These are phyloP conservation scores for Candida namnaoensis DNA, from an alignment of 805 yeast species.

Conservation along the genomic window DNA sequence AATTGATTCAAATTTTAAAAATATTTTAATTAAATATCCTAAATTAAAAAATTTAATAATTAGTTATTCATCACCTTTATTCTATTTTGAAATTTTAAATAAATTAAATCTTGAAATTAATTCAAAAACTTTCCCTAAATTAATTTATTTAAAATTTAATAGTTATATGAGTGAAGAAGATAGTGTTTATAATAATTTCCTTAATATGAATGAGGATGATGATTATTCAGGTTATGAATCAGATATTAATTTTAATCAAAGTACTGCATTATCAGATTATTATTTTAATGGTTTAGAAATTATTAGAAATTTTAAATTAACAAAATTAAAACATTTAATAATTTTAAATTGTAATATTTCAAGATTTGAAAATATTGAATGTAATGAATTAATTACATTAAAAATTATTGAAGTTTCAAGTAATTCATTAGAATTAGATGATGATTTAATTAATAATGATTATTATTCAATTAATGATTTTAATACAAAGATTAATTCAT, in stretches of 20 bases:
- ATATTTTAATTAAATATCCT: slow-evolving; percentile 4
- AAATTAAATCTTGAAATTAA: slow-evolving; percentile 7
- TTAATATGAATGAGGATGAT: slow-evolving; percentile 18
- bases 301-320: slow-evolving; percentile 8
- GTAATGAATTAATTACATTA: slow-evolving; percentile 6
- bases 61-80: slow-evolving; percentile 16
- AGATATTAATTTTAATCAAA: slow-evolving; percentile 24
- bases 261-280: slow-evolving; percentile 11
- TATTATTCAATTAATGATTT: slow-evolving; percentile 6
- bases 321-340: slow-evolving; percentile 6
- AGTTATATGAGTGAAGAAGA: slow-evolving; percentile 19
- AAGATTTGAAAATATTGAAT: slow-evolving; percentile 7
- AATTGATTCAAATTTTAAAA: slow-evolving; percentile 1
- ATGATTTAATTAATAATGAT: slow-evolving; percentile 12
- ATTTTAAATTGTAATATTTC: slow-evolving; percentile 16
- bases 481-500: not conserved
- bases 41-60: slow-evolving; percentile 7
- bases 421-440: not conserved
- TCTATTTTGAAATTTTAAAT: slow-evolving; percentile 13
- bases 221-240: slow-evolving; percentile 19
- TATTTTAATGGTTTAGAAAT: slow-evolving; percentile 26
- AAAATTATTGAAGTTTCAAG: slow-evolving; percentile 14
- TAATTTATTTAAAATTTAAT: slow-evolving; percentile 10
- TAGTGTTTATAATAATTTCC: slow-evolving; percentile 10
- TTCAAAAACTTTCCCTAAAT: slow-evolving; percentile 6